These are phyloP conservation scores for Immersiporthe knoxdaviesiana DNA, from an alignment of 2,329 filamentous ascomycete genomes.

Conservation along the genomic window DNA sequence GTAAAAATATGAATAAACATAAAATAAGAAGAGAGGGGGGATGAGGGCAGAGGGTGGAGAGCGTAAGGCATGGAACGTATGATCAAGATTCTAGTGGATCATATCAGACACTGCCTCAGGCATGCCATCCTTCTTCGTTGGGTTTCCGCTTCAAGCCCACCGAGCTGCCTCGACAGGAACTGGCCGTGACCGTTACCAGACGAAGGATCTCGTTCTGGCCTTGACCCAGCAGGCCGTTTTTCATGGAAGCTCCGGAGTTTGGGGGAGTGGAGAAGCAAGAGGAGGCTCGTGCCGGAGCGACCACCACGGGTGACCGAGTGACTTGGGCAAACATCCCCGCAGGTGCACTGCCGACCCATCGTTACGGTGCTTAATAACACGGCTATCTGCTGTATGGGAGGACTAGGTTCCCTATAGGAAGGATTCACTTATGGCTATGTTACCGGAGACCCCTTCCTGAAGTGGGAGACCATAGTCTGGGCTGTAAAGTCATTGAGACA, in stretches of 20 bases:
- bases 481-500: not conserved
- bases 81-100: not conserved
- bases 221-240: not conserved
- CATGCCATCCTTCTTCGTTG: not conserved
- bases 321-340: not conserved
- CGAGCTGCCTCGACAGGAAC: not conserved
- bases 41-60: not conserved
- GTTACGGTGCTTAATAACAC: not conserved
- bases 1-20: not conserved
- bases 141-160: not conserved
- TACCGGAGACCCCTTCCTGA: not conserved
- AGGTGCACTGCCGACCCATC: not conserved
- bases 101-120: constrained; percentile 1
- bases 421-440: not conserved
- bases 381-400: not conserved
- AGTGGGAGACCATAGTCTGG: not conserved
- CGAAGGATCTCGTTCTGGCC: not conserved
- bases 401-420: not conserved
- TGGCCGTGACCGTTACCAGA: not conserved
- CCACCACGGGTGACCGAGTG: not conserved
- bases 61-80: not conserved
- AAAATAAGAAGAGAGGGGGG: not conserved
- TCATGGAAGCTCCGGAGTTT: not conserved
- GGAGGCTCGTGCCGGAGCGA: not conserved
- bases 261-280: not conserved